Conservation (phyloP, 2,329 filamentous ascomycete species). For the Falciphora oryzae region DNA sequence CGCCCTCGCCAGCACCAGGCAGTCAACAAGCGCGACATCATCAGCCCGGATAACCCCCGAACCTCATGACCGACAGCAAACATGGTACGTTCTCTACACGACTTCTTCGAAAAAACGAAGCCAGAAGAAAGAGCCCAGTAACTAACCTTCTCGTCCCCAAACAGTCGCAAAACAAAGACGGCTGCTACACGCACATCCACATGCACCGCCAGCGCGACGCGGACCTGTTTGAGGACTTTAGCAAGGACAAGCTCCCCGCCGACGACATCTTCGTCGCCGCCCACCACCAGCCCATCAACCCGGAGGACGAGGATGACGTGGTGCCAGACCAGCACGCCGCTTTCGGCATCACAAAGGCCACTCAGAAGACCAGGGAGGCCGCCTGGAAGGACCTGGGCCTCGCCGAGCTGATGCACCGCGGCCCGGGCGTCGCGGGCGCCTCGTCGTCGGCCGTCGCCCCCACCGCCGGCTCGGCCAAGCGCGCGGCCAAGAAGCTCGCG, state of each 20-base stretch:
- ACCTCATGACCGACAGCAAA: not conserved
- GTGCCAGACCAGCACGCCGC: slow-evolving; percentile 84
- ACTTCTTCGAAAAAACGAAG: not conserved
- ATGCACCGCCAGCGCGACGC: slow-evolving; percentile 66
- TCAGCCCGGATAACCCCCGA: not conserved
- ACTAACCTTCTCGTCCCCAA: not conserved
- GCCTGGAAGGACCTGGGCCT: slow-evolving; percentile 77
- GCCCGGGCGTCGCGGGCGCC: slow-evolving; percentile 31
- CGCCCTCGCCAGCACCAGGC: not conserved
- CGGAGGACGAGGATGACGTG: slow-evolving; percentile 83
- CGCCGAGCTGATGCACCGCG: slow-evolving; percentile 62
- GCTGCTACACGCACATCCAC: slow-evolving; percentile 68
- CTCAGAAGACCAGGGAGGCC: slow-evolving; percentile 63
- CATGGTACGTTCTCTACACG: not conserved
- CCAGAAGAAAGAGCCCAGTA: not conserved
- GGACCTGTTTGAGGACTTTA: slow-evolving; percentile 74
- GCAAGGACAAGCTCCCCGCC: slow-evolving; percentile 61
- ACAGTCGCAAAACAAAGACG: slow-evolving; percentile 60
- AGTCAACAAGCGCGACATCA: not conserved
- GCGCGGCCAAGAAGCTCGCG: slow-evolving; percentile 12
- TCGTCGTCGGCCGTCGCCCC: slow-evolving; percentile 10
- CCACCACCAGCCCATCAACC: slow-evolving; percentile 75
- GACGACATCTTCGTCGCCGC: slow-evolving; percentile 81
- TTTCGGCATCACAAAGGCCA: slow-evolving; percentile 78
- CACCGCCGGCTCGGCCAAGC: slow-evolving; percentile 14